Base-by-base conservation (phyloP, 768 basidiomycete species). In the Ephemerocybe angulata region DNA sequence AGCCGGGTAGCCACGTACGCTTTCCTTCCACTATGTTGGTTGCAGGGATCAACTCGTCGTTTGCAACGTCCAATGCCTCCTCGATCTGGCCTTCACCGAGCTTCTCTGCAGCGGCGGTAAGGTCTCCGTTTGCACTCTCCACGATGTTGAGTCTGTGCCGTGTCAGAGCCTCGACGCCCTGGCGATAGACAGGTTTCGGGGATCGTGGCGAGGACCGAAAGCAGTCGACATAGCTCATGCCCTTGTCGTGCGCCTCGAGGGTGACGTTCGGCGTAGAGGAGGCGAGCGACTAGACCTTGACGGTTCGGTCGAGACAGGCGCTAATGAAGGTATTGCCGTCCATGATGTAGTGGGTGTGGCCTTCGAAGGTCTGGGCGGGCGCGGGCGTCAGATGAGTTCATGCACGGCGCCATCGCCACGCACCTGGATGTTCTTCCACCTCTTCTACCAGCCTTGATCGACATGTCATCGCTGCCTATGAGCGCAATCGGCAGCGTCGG, bases 381-480 rank as follows among this genome's bases (percentile, higher is more conserved):
- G n/a, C 37, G 17, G n/a, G 19, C 24, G 17, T 37, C 3, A 51
- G 28, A 35, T 22, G 3, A 15, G n/a, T 7, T 17, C 24, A 19
- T 19, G 30, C 4, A 12, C 5, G 11, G 5, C 17, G 31, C 4
- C 3, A n/a, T 4, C 17, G 22, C 50, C 1, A 70, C 82, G 57
- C 58, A 92, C 93, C 82, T 98, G 95, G 42, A 93, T 87, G 68
- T 92, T 93, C 69, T 94, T 89, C 97, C 97, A 98, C 51, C 87
- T 86, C 76, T 98, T 96, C 60, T 99, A 97, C 97, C 97, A 98
- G 93, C 93, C 72, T 96, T 97, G 77, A 99, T 94, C 28, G 94
- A 93, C 95, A 98, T 97, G 70, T 99, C 97, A 67, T 99, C 97
- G 64, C 90, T 91, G 22, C 96, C 97, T 0, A 95, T 99, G 35